Conservation (phyloP, 257 asterid species). For the Nicotiana obtusifolia region DNA sequence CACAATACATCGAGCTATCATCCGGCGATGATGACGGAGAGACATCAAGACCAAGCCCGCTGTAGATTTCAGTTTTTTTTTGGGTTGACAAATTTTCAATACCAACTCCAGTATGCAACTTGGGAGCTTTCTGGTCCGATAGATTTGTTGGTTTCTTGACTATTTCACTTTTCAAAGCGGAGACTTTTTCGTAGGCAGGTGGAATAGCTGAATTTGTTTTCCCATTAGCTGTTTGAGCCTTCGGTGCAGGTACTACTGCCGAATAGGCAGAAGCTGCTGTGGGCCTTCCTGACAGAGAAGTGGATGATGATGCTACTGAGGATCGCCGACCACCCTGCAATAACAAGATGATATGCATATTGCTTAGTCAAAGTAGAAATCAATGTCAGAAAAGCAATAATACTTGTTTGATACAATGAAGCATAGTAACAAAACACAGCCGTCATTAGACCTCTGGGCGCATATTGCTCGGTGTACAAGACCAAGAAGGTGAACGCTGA, state of each 20-base stretch:
- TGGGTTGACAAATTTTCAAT: constrained; percentile 10
- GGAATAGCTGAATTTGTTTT: constrained; percentile 2
- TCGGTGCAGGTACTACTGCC: constrained; percentile 6
- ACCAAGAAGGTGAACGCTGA: constrained; percentile 14
- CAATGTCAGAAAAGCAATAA: not conserved
- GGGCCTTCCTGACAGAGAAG: constrained; percentile 2
- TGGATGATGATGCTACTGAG: not conserved
- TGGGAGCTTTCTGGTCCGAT: constrained; percentile 10
- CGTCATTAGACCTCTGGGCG: not conserved
- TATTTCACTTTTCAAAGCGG: constrained; percentile 7
- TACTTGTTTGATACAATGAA: not conserved
- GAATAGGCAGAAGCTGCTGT: constrained; percentile 23
- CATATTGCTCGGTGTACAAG: not conserved
- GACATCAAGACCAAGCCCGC: constrained; percentile 25
- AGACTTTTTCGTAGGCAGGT: not conserved
- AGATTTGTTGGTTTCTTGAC: constrained; percentile 3
- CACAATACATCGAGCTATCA: constrained; percentile 7
- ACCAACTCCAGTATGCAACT: constrained; percentile 9
- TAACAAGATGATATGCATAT: constrained; percentile 4
- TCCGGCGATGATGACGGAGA: constrained; percentile 23
- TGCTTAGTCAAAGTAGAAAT: not conserved
- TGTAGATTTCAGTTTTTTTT: constrained; percentile 20
- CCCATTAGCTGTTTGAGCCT: constrained; percentile 10
- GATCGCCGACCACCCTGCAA: constrained; percentile 2
- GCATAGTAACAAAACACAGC: not conserved